Percentiles rank a stretch among this genome's conserved stretches.
Conservation (phyloP, 352 stramenopile genomes). For the Pythium scleroteichum region DNA sequence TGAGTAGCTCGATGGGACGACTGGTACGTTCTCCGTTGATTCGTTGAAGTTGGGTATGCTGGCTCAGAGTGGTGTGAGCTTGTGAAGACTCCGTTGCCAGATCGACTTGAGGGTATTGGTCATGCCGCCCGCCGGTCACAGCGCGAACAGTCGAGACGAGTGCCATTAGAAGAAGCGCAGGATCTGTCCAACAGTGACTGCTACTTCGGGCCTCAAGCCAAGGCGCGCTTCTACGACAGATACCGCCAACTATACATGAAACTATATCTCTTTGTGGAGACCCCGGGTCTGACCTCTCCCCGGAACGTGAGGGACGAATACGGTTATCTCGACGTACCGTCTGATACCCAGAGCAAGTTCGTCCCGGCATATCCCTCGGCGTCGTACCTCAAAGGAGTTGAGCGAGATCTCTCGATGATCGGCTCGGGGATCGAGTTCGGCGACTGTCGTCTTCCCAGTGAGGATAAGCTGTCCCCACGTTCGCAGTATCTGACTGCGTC, state of each 20-base stretch:
- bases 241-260: conserved; percentile 64
- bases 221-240: conserved; percentile 56
- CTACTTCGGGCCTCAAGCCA: conserved; percentile 67
- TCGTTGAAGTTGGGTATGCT: neutral
- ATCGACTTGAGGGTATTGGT: neutral
- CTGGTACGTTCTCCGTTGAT: conserved; percentile 14
- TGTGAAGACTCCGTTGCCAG: conserved; percentile 9
- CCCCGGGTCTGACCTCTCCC: conserved; percentile 12
- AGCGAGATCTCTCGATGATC: conserved; percentile 27
- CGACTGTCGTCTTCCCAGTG: conserved; percentile 32
- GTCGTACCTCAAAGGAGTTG: conserved; percentile 41
- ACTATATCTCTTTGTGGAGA: conserved; percentile 65
- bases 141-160: conserved; percentile 24
- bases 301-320: conserved; percentile 22
- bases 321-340: conserved; percentile 15
- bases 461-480: conserved; percentile 61
- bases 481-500: conserved; percentile 62
- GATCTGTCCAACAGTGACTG: conserved; percentile 43
- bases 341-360: conserved; percentile 28
- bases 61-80: no score
- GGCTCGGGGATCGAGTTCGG: conserved; percentile 17
- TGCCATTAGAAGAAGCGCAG: conserved; percentile 41
- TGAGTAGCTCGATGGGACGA: conserved; percentile 4
- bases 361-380: conserved; percentile 48
- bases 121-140: conserved; percentile 4